Base-by-base conservation (phyloP, 805 yeast species). In the Schwanniomyces yamadae region DNA sequence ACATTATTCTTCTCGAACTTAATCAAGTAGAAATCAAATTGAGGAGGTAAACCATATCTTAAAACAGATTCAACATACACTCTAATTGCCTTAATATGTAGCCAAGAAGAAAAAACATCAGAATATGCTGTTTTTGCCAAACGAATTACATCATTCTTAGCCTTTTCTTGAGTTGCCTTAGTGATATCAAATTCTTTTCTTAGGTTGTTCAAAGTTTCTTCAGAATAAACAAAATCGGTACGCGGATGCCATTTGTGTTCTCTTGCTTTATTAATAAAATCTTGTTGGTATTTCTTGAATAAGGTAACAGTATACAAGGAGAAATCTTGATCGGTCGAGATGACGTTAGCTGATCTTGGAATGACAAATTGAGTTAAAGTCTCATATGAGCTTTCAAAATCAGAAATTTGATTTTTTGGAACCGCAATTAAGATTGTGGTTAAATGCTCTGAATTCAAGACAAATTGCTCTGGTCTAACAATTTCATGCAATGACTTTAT, bases 21-120 rank as follows among this genome's bases (percentile, higher is more conserved):
- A 30, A 78, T 53, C 36, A 73, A 59, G 48, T 51, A 75, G 33
- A 71, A 66, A 54, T 78, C 76, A 60, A 91, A 93, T 51, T 83
- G 84, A 20, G 98, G 97, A 23, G 99, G 99, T 46, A 93, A 75
- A 1, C 99, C 99, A 60, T 93, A 93, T 63, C 99, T 82, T 59
- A 93, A 74, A 11, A 93, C 96, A 33, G 89, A 77, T 66, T 93
- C 99, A 24, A 91, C 96, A 61, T 84, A 93, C 13, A 86, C 75
- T 49, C 97, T 80, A 36, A 93, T 73, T 4, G 86, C 79, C 63
- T 89, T 89, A 49, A 93, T 77, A 62, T 93, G 99, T 55, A 86
- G 73, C 96, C 96, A 89, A 46, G 84, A 79, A 48, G 86, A 73
- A 43, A 85, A 71, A 34, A 90, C 79, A 53, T 93, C 98, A 16